A percentile compares a stretch with the other conserved stretches of the same genome.
Conservation (phyloP, 2,329 filamentous ascomycete genomes). For the Colletotrichum incanum region DNA sequence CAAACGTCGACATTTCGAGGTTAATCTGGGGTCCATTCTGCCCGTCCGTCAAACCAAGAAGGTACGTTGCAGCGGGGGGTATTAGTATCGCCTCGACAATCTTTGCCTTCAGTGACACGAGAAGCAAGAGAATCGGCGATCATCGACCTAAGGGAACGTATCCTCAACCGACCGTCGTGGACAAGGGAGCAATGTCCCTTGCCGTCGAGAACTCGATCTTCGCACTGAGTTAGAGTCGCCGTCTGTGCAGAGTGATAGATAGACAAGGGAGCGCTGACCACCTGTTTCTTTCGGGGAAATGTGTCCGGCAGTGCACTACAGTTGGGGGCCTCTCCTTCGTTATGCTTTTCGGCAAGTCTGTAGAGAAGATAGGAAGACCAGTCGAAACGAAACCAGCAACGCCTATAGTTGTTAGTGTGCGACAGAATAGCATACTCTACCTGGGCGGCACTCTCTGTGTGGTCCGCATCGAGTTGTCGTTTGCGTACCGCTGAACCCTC, state of each 20-base stretch:
- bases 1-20: conserved; percentile 11
- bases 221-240: neutral
- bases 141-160: conserved; percentile 1
- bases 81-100: conserved; percentile 21
- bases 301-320: neutral
- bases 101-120: neutral
- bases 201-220: neutral
- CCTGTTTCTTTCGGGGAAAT: neutral
- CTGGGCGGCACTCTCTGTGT: neutral
- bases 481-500: neutral
- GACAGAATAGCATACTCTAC: neutral
- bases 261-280: neutral
- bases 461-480: neutral
- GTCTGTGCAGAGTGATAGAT: neutral
- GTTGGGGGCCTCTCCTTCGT: neutral
- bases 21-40: neutral
- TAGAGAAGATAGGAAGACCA: neutral
- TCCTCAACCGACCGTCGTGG: conserved; percentile 1
- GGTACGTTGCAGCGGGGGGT: neutral
- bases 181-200: conserved; percentile 15
- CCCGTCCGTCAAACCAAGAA: neutral
- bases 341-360: neutral
- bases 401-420: neutral
- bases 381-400: neutral
- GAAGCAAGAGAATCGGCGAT: conserved; percentile 2